Conservation (phyloP, 495 filamentous ascomycete species). For the Cercophora scortea region DNA sequence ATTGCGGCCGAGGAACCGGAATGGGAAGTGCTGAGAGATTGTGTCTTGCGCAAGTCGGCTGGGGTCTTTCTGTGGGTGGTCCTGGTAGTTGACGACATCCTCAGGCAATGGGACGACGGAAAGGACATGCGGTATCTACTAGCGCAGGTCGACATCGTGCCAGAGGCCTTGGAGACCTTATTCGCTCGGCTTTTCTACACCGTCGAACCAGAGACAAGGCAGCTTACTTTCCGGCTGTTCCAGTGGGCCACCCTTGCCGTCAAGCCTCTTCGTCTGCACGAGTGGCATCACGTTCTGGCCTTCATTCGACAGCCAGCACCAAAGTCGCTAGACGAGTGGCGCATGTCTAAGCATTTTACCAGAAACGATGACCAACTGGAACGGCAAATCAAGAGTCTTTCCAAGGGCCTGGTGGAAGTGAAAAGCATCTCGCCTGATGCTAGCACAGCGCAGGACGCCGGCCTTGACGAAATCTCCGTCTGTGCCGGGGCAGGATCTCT, state of each 20-base stretch:
- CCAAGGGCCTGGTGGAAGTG: constrained; percentile 3
- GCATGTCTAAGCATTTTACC: constrained; percentile 1
- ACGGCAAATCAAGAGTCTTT: neutral
- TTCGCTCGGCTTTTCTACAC: neutral
- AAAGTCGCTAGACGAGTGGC: constrained; percentile 3
- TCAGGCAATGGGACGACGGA: constrained; percentile 4
- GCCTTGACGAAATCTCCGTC: neutral
- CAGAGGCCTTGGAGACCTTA: neutral
- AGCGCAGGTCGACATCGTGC: neutral
- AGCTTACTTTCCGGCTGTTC: constrained; percentile 5
- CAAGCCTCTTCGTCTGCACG: constrained; percentile 10
- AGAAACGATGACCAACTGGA: constrained; percentile 5
- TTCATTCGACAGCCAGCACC: constrained; percentile 6
- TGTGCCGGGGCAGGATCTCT: constrained; percentile 3
- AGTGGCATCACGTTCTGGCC: constrained; percentile 16
- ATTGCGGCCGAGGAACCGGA: neutral
- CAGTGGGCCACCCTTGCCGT: constrained; percentile 6
- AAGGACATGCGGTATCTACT: neutral
- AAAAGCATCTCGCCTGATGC: neutral
- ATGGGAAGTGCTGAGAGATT: neutral
- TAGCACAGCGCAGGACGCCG: neutral
- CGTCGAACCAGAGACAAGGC: neutral
- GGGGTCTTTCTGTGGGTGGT: constrained; percentile 14
- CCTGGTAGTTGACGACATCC: constrained; percentile 9
- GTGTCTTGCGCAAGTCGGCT: constrained; percentile 1